phyloP scores from a whole-genome alignment of 345 rosid species.

The Dimocarpus longan region DNA sequence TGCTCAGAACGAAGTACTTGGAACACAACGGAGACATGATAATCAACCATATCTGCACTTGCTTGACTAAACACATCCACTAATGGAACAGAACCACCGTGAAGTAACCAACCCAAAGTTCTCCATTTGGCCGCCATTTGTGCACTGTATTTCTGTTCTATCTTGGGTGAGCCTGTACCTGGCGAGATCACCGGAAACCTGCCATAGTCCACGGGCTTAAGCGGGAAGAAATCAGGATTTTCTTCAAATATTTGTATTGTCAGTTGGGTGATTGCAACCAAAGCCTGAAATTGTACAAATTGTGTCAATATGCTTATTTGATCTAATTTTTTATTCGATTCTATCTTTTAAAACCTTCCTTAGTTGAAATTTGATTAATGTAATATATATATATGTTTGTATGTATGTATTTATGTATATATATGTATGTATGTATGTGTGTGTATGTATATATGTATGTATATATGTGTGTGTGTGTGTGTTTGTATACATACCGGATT shows the following conservation, averaged over 20 bases:
- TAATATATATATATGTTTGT: too few relatives aligned
- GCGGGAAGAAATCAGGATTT: constrained; percentile 29
- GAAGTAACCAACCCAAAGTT: constrained; percentile 39
- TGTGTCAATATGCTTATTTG: too few relatives aligned
- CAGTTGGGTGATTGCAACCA: constrained; percentile 56
- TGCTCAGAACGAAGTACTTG: constrained; percentile 32
- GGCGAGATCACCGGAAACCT: constrained; percentile 39
- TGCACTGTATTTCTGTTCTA: constrained; percentile 35
- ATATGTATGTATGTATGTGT: too few relatives aligned
- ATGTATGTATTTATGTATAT: too few relatives aligned
- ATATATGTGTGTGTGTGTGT: too few relatives aligned
- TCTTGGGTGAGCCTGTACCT: constrained; percentile 41
- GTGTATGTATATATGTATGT: too few relatives aligned
- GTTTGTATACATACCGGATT: too few relatives aligned
- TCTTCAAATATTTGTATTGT: constrained; percentile 36
- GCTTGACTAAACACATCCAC: constrained; percentile 52
- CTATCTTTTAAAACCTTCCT: too few relatives aligned
- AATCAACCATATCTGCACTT: constrained; percentile 53
- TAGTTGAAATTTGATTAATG: too few relatives aligned
- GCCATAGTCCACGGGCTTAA: constrained; percentile 39
- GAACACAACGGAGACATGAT: constrained; percentile 41
- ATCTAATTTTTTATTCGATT: too few relatives aligned
- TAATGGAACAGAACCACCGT: constrained; percentile 31
- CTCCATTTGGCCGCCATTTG: constrained; percentile 47
- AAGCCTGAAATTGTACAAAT: constrained; percentile 31